A percentile compares a stretch with the other conserved stretches of the same genome.
Conservation (phyloP, 192 early-diverging fungal genomes). For the Blastocladiella britannica region DNA sequence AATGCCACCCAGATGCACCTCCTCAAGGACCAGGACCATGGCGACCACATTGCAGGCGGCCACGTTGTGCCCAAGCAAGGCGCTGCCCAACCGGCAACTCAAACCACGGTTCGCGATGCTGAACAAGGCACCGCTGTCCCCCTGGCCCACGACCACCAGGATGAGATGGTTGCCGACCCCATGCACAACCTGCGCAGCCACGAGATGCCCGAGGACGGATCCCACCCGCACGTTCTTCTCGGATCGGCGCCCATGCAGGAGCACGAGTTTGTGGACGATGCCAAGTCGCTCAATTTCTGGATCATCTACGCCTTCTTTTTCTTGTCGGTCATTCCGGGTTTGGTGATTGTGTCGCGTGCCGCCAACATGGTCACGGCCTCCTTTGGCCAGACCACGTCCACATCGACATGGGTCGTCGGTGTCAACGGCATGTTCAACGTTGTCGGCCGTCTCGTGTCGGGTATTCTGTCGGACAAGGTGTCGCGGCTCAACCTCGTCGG, state of each 20-base stretch:
- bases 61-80: no score
- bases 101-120: no score
- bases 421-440: not conserved
- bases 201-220: no score
- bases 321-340: constrained; percentile 34
- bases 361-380: constrained; percentile 35
- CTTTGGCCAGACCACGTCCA: constrained; percentile 12
- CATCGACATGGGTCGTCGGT: not conserved
- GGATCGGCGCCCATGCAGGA: not conserved
- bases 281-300: constrained; percentile 36
- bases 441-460: not conserved
- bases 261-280: constrained; percentile 19
- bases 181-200: no score
- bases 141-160: no score
- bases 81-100: no score
- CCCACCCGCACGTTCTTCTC: not conserved
- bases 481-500: not conserved
- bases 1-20: no score
- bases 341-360: constrained; percentile 35
- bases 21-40: no score
- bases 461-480: not conserved
- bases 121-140: no score
- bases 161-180: no score
- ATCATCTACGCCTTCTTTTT: constrained; percentile 37
- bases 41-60: no score